Evolutionary conservation across 352 stramenopile species (phyloP).

Genomic region (Phytophthora litchii): DNA sequence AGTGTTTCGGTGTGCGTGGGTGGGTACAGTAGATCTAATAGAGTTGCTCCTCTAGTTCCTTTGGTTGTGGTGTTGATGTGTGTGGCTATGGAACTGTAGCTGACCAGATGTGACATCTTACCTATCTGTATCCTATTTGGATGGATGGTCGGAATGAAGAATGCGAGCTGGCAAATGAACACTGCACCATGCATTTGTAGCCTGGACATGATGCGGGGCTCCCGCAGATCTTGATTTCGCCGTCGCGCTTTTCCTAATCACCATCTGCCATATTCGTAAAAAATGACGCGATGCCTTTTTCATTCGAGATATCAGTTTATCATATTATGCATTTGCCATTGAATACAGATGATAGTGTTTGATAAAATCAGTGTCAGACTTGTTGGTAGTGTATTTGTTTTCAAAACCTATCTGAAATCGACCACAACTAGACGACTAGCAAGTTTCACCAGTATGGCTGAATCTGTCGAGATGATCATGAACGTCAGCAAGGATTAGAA

Average conservation of each 20-base stretch:
- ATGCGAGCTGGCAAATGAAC: conserved; percentile 6
- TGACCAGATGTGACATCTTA: conserved; percentile 1
- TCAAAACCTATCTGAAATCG: too few species aligned
- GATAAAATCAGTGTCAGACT: too few species aligned
- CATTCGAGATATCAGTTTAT: neutral
- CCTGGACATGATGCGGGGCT: too few species aligned
- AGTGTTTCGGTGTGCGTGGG: conserved; percentile 11
- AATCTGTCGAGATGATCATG: conserved; percentile 4
- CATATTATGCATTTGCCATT: neutral
- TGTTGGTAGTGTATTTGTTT: too few species aligned
- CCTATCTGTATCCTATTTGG: conserved; percentile 9
- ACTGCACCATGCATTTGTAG: neutral
- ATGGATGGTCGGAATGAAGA: conserved; percentile 7
- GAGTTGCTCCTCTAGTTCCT: conserved; percentile 3
- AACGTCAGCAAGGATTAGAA: conserved; percentile 14
- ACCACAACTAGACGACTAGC: conserved; percentile 17
- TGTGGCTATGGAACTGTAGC: too few species aligned
- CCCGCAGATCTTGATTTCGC: conserved; percentile 8
- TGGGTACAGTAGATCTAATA: conserved; percentile 15
- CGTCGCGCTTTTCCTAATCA: conserved; percentile 9
- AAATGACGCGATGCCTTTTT: neutral
- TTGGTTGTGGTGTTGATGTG: too few species aligned
- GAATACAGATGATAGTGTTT: too few species aligned
- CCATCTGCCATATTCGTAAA: neutral
- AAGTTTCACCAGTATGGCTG: conserved; percentile 16